Evolutionary conservation across 345 rosid species (phyloP), one percentile per base, ranked within the genome.

Genomic region (Litchi chinensis): DNA sequence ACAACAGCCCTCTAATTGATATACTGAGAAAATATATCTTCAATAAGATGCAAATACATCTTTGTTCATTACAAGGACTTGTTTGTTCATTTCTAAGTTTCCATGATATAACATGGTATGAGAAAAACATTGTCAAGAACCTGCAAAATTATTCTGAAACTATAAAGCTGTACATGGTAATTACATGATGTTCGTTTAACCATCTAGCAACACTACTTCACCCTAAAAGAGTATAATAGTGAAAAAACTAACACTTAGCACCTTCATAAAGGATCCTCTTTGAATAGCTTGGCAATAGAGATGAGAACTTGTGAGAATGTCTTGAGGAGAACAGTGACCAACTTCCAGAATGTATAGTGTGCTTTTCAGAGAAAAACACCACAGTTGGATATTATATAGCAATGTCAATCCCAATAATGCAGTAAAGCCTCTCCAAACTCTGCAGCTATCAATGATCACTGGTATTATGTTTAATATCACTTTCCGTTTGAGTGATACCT

Each of bases 401-500:
- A 32, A 19, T 10, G 32, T 10, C 11, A 32, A 28, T 65, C 24
- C 10, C 48, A 64, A 46, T 43, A 74, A 74, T 62, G 26, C 54
- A 40, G 26, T n/a, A 24, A 74, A 26, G 12, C 77, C 12, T 74
- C 70, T 28, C 16, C 16, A 5, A n/a, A 32, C 7, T 60, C 43
- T 32, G 64, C 19, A 41, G 12, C 12, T 10, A 46, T 37, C 76
- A 59, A 54, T 68, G 50, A 75, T 74, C 44, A 44, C n/a, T 60
- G 64, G 64, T 54, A 15, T 68, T 63, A 11, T 67, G 75, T 60
- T 43, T 28, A 28, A 21, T 5, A 26, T 81, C 80, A 10, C 57
- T 80, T 73, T 73, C 70, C 8, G 3, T 77, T 70, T 67, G 64
- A 65, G 57, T 68, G 43, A 11, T 21, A 32, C 52, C 74, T 56